Conservation (phyloP, 1,284 basidiomycete genomes). For the Apiotrichum mycotoxinovorans region DNA sequence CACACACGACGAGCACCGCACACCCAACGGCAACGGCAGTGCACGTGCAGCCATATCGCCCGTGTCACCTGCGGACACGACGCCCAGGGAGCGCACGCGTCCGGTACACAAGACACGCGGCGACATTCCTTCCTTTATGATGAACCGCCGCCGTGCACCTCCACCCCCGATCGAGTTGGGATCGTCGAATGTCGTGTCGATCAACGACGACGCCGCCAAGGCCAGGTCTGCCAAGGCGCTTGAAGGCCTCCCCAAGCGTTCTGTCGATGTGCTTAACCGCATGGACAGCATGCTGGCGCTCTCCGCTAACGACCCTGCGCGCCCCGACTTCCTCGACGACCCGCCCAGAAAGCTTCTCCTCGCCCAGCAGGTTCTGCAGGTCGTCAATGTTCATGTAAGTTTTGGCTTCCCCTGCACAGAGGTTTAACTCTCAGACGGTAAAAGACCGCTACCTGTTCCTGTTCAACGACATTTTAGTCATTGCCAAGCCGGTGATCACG, state of each 20-base stretch:
- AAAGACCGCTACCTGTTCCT: constrained; percentile 95
- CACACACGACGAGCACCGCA: constrained; percentile 8
- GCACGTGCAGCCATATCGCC: neutral
- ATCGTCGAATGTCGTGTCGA: constrained; percentile 18
- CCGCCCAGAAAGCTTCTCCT: constrained; percentile 80
- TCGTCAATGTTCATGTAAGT: constrained; percentile 54
- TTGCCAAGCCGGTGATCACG: constrained; percentile 57
- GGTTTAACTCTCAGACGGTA: constrained; percentile 58
- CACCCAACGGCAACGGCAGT: neutral
- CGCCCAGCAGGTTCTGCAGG: constrained; percentile 83
- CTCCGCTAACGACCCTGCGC: constrained; percentile 57
- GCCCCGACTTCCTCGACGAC: constrained; percentile 68
- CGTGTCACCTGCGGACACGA: constrained; percentile 28
- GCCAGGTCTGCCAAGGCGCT: neutral
- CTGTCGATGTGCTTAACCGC: constrained; percentile 34
- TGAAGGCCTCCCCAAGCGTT: constrained; percentile 11
- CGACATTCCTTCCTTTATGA: constrained; percentile 17
- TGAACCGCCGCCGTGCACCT: constrained; percentile 17
- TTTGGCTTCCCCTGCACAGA: neutral
- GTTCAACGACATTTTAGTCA: constrained; percentile 88
- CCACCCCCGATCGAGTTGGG: constrained; percentile 18
- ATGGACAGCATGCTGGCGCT: constrained; percentile 59
- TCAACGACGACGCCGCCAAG: constrained; percentile 13
- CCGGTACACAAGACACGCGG: constrained; percentile 2
- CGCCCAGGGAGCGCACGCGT: constrained; percentile 3